phyloP scores from a whole-genome alignment of 306 rosid genomes.

The Senna tora region DNA sequence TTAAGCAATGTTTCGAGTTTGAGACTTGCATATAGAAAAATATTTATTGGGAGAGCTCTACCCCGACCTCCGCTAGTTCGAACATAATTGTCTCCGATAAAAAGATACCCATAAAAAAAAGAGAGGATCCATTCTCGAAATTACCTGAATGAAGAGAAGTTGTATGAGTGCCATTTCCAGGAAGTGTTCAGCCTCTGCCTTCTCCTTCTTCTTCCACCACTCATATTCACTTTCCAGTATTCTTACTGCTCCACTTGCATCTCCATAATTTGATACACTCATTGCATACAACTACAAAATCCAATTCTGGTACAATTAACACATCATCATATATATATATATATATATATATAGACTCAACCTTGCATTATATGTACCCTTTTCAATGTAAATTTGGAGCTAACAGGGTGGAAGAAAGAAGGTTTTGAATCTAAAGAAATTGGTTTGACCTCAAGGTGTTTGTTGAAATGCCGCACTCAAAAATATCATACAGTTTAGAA shows the following conservation, averaged over 20 bases:
- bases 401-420: neutral
- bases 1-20: no score
- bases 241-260: neutral
- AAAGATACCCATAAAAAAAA: no score
- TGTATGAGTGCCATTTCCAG: slow-evolving; percentile 4
- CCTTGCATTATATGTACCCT: neutral
- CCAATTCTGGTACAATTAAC: no score
- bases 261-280: neutral
- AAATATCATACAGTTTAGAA: no score
- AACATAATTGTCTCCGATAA: no score
- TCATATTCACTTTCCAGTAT: neutral
- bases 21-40: no score
- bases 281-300: neutral
- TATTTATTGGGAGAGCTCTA: no score
- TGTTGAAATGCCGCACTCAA: slow-evolving; percentile 7
- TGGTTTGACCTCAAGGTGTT: neutral
- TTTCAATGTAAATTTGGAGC: neutral
- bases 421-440: neutral
- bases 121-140: no score
- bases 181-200: neutral
- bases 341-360: no score
- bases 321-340: no score
- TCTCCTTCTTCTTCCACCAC: neutral
- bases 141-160: neutral
- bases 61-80: no score